Base-by-base conservation (phyloP, 371 early-diverging fungal genomes). In the Mucor ambiguus region DNA sequence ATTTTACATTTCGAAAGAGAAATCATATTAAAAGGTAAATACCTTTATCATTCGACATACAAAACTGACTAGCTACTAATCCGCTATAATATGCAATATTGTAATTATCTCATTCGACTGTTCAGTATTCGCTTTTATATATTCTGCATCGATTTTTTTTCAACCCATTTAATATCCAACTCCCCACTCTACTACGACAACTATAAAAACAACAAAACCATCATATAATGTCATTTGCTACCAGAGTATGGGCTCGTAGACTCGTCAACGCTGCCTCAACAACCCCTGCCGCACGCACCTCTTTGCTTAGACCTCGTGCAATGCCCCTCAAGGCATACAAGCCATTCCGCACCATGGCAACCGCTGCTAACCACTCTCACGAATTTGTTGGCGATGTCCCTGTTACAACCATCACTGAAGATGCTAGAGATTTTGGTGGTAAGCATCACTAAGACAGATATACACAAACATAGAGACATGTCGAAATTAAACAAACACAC, bases 221-320 rank as follows among this genome's bases (percentile, higher is more conserved):
- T 2, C 41, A 41, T 28, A 63, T 64, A 64, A 81, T 81, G 79
- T 77, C 79, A 49, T 78, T 81, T 77, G 77, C 82, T 68, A 69
- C 78, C 18, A 78, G 78, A 78, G 59, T 81, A 75, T 81, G 77
- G 77, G 72, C 79, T 60, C 82, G 82, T 64, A 75, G 72, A 60
- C 61, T 81, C 44, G 74, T 72, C 63, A 73, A 72, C 54, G 69
- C 72, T 38, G 61, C 78, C 48, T 60, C 76, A 52, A 69, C 68
- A 32, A 64, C 69, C 54, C 52, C 74, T 54, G 49, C 49, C 26
- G 74, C 72, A 32, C 61, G 71, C 55, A 63, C 76, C n/a, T 49
- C 71, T 28, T 52, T 67, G 28, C 54, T 63, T 62, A 67, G 69
- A 43, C 63, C 59, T 43, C 52, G 60, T 41, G 60, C 63, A 29